phyloP scores from a whole-genome alignment of 1,284 basidiomycete species.

The Trametes pubescens region DNA sequence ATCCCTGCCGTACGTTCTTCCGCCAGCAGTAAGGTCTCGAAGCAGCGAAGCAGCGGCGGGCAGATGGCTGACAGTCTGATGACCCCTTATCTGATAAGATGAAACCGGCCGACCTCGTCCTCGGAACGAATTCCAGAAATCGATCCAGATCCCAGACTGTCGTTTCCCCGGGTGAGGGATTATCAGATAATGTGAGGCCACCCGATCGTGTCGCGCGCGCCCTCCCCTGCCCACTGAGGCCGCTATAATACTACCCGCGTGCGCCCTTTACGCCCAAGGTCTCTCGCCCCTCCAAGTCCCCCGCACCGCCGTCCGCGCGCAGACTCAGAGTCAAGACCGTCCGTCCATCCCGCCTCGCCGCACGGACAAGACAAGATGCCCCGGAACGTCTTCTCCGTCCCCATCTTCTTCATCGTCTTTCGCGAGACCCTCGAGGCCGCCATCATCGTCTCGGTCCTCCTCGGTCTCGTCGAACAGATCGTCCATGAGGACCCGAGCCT shows the following conservation, averaged over 20 bases:
- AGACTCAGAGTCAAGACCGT: slow-evolving; percentile 19
- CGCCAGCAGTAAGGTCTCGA: slow-evolving; percentile 19
- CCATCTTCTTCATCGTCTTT: slow-evolving; percentile 91
- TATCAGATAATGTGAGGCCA: slow-evolving; percentile 21
- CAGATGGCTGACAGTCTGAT: slow-evolving; percentile 20
- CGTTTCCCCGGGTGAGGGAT: slow-evolving; percentile 2
- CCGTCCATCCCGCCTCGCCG: slow-evolving; percentile 6
- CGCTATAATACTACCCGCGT: slow-evolving; percentile 27
- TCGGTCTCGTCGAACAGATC: slow-evolving; percentile 86
- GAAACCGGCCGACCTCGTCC: slow-evolving; percentile 22
- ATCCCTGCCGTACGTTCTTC: slow-evolving; percentile 19
- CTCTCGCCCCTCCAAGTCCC: slow-evolving; percentile 27
- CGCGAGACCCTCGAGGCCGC: slow-evolving; percentile 90
- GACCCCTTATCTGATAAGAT: slow-evolving; percentile 33
- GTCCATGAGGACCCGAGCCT: slow-evolving; percentile 53
- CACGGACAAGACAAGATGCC: slow-evolving; percentile 51
- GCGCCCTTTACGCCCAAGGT: slow-evolving; percentile 21
- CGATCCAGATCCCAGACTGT: not conserved
- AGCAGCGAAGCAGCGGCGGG: not conserved
- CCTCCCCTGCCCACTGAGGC: slow-evolving; percentile 15
- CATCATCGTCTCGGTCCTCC: slow-evolving; percentile 89
- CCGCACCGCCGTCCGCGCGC: slow-evolving; percentile 23
- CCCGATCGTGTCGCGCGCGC: slow-evolving; percentile 12
- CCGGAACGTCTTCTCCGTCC: slow-evolving; percentile 75
- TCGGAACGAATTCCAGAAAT: slow-evolving; percentile 7